Evolutionary conservation across 2,329 filamentous ascomycete genomes (phyloP).

Genomic region (Phialophora macrospora): DNA sequence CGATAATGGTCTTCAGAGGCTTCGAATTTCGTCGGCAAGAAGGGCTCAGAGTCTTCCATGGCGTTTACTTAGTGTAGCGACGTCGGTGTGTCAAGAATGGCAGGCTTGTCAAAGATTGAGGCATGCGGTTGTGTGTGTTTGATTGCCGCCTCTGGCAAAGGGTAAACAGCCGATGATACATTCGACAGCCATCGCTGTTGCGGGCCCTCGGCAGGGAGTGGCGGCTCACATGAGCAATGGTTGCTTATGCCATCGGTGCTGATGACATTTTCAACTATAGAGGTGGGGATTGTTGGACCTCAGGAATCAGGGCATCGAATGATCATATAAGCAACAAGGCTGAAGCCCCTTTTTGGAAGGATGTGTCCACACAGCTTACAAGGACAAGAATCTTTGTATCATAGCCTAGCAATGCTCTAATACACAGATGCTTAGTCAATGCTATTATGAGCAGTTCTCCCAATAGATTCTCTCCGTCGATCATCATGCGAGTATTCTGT

Average conservation of each 20-base stretch:
- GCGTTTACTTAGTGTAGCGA: background rate
- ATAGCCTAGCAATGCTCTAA: background rate
- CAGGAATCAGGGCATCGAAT: background rate
- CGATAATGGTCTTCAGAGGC: background rate
- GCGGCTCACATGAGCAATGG: background rate
- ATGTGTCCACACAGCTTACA: background rate
- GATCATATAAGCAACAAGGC: background rate
- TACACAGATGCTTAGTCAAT: background rate
- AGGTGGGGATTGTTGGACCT: background rate
- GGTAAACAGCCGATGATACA: background rate
- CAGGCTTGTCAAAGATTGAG: background rate
- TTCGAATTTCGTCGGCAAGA: constrained; percentile 9
- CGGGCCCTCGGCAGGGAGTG: background rate
- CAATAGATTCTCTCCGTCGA: background rate
- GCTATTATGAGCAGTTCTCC: background rate
- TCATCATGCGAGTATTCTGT: background rate
- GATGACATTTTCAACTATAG: background rate
- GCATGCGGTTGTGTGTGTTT: background rate
- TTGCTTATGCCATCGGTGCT: background rate
- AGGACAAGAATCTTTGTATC: background rate
- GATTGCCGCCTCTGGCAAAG: background rate
- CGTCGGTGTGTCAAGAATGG: background rate
- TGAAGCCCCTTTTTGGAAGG: background rate
- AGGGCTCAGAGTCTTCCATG: constrained; percentile 13
- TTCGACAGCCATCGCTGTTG: background rate